These are phyloP conservation scores for Asterophora lycoperdoides DNA, from an alignment of 768 basidiomycete genomes.

Conservation along the genomic window DNA sequence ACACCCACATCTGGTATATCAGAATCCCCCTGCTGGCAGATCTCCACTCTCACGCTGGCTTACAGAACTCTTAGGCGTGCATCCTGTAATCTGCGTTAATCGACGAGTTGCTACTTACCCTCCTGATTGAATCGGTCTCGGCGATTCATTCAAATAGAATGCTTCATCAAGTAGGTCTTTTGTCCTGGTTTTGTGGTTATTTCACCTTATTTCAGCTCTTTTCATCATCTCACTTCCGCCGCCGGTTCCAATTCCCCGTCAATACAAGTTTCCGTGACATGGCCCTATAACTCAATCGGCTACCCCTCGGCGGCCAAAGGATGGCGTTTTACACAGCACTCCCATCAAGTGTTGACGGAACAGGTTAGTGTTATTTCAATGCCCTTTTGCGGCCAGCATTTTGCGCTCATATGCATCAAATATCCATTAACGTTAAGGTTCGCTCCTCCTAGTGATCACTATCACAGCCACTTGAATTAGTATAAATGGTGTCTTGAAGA, in stretches of 20 bases:
- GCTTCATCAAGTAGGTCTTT: neutral
- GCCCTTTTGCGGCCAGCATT: conserved; percentile 9
- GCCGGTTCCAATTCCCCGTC: conserved; percentile 9
- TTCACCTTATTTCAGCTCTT: too few species aligned
- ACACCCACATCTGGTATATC: neutral
- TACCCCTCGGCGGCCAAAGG: conserved; percentile 10
- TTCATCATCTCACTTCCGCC: conserved; percentile 2
- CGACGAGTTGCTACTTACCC: neutral
- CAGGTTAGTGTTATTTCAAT: conserved; percentile 12
- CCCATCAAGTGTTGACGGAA: conserved; percentile 14
- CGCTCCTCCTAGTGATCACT: conserved; percentile 22
- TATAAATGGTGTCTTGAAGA: conserved; percentile 16
- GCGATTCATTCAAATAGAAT: conserved; percentile 4
- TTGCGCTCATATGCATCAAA: conserved; percentile 14
- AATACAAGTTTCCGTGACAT: conserved; percentile 11
- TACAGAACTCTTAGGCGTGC: neutral
- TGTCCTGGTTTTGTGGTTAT: neutral
- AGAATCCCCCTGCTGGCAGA: too few species aligned
- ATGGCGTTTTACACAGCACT: conserved; percentile 17
- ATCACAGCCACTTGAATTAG: conserved; percentile 13
- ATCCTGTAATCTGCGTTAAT: neutral
- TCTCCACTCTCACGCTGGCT: neutral
- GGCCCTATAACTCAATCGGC: conserved; percentile 24
- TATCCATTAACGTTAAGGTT: conserved; percentile 26
- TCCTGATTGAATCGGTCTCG: neutral